Base-by-base conservation (phyloP, 192 early-diverging fungal species). In the Podila epicladia region DNA sequence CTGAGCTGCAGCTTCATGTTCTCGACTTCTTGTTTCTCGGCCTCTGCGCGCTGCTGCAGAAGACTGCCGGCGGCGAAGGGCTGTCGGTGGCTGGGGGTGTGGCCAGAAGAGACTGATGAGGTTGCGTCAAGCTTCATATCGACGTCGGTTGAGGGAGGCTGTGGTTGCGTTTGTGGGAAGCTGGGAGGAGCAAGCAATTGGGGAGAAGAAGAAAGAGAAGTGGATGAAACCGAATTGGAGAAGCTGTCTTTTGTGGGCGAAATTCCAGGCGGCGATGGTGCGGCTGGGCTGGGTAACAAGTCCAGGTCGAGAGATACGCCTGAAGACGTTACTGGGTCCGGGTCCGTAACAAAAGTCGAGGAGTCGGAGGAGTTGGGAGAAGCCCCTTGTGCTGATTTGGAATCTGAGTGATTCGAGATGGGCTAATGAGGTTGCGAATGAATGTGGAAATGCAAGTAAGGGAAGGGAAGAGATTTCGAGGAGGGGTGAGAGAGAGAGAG, bases 1-100 rank as follows among this genome's bases (percentile, higher is more conserved):
- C 57, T 72, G 12, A 80, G 70, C 37, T 80, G 77, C 41, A 58
- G 38, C 48, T 73, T 80, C 71, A 80, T 65, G 29, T 69, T 59
- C 28, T 80, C 77, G 37, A 80, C 57, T 33, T 80, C 77, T 69
- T 80, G 77, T 35, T 73, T 72, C 62, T 80, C 77, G 37, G 71
- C 77, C 31, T 80, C 77, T 4, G 60, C 71, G n/a, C 77, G 77
- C 55, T 80, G 77, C 35, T 80, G 77, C 45, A 80, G 62, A 28
- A 80, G 63, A 69, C 77, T 80, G 45, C 77, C 77, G 1, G 71
- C 67, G 60, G 72, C 68, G 58, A 80, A 80, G 12, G 71, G 77
- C 3, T 28, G 58, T 51, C 69, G 67, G 6, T 4, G 35, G 33
- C 26, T 67, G 9, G 19, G 1, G 5, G 24, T 31, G 15, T 59